Conservation (phyloP, 1,284 basidiomycete species). For the Puccinia hordei region DNA sequence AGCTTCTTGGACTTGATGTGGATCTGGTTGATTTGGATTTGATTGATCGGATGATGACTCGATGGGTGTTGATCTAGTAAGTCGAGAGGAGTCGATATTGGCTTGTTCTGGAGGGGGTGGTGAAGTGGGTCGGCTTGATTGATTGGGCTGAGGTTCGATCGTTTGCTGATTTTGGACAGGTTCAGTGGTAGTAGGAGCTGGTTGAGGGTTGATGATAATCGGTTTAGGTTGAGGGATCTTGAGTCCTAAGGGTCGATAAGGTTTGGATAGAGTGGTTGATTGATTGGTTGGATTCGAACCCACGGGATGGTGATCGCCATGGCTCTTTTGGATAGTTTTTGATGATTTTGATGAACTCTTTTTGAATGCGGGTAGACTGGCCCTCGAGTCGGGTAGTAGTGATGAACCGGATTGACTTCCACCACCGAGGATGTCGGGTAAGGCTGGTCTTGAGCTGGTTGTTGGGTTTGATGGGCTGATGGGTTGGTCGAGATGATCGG, state of each 20-base stretch:
- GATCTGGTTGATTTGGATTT: neutral
- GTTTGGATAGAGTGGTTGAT: constrained; percentile 24
- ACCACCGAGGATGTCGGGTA: constrained; percentile 48
- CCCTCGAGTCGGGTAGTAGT: constrained; percentile 38
- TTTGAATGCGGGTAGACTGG: constrained; percentile 47
- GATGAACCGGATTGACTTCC: constrained; percentile 17
- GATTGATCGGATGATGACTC: constrained; percentile 10
- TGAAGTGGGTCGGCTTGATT: neutral
- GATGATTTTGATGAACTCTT: constrained; percentile 34
- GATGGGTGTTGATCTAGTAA: neutral
- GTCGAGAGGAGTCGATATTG: neutral
- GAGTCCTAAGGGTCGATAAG: constrained; percentile 44
- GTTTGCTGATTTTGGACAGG: constrained; percentile 20
- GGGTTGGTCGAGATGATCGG: constrained; percentile 27
- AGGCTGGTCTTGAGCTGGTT: constrained; percentile 24
- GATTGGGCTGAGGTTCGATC: constrained; percentile 2
- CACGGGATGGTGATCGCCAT: neutral
- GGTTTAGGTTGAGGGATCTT: constrained; percentile 46
- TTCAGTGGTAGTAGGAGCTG: neutral
- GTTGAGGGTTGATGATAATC: constrained; percentile 16
- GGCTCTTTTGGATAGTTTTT: neutral
- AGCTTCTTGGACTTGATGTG: neutral
- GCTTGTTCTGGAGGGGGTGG: neutral
- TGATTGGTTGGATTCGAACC: neutral
- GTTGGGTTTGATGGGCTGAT: neutral